Percentiles rank a stretch among this genome's conserved stretches.
Conservation (phyloP, 2,329 filamentous ascomycete genomes). For the Thelonectria discophora region DNA sequence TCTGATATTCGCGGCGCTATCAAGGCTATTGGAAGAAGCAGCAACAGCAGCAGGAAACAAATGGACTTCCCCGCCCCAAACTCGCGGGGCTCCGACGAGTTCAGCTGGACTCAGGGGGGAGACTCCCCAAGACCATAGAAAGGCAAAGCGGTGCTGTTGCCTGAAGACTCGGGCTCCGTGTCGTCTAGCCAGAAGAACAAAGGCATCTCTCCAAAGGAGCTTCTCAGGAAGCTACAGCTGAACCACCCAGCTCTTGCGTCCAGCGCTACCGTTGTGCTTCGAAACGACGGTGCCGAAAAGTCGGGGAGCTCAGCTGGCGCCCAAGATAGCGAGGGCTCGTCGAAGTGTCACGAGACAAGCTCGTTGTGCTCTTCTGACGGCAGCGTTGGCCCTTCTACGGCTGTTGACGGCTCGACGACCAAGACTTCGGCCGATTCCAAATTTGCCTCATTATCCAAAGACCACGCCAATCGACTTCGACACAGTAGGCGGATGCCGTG, state of each 20-base stretch:
- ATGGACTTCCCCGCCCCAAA: slow-evolving; percentile 28
- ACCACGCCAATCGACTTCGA: slow-evolving; percentile 34
- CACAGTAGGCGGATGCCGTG: slow-evolving; percentile 46
- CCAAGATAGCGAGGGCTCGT: slow-evolving; percentile 28
- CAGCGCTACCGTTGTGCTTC: slow-evolving; percentile 44
- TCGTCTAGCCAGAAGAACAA: slow-evolving; percentile 24
- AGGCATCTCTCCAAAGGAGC: slow-evolving; percentile 34
- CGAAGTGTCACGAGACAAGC: slow-evolving; percentile 33
- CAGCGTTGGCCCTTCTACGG: slow-evolving; percentile 39
- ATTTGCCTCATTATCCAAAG: slow-evolving; percentile 36
- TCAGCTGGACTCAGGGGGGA: slow-evolving; percentile 25
- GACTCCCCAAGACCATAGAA: slow-evolving; percentile 9
- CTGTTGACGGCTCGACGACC: slow-evolving; percentile 41
- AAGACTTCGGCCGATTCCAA: slow-evolving; percentile 49
- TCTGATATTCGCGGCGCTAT: slow-evolving; percentile 48
- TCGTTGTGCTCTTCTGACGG: slow-evolving; percentile 42
- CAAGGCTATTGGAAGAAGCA: slow-evolving; percentile 45
- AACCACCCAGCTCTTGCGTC: slow-evolving; percentile 39
- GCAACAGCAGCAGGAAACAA: slow-evolving; percentile 37
- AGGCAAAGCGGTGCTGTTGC: slow-evolving; percentile 18
- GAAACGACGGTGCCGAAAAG: slow-evolving; percentile 30
- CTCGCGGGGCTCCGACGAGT: slow-evolving; percentile 34
- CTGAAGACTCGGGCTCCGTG: background rate
- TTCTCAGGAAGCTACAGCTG: slow-evolving; percentile 41
- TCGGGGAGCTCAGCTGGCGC: slow-evolving; percentile 41